phyloP scores from a whole-genome alignment of 2,329 filamentous ascomycete genomes.

The Chaetomiaceae sp. region DNA sequence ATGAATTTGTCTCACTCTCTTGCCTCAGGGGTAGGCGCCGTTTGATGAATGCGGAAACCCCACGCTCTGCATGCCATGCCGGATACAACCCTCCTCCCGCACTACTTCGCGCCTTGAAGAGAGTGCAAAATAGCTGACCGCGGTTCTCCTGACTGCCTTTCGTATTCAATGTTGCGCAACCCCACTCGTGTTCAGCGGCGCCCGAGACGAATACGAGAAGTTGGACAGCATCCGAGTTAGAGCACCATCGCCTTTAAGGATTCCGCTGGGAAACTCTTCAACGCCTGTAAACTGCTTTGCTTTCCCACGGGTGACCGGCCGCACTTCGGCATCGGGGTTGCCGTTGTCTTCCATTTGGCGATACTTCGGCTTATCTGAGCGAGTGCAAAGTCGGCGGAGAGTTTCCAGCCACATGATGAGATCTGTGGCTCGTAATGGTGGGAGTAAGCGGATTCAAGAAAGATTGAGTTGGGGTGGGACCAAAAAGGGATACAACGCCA shows the following conservation, averaged over 20 bases:
- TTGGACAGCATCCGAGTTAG: conserved; percentile 4
- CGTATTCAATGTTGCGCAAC: neutral
- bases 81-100: too few relatives aligned
- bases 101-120: neutral
- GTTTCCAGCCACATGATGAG: too few relatives aligned
- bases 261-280: neutral
- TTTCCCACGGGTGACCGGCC: conserved; percentile 13
- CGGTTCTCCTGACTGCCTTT: neutral
- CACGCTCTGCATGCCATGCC: too few relatives aligned
- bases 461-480: too few relatives aligned
- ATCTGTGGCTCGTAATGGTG: too few relatives aligned
- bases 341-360: conserved; percentile 2
- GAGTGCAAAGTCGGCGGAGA: neutral
- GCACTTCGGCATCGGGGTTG: conserved; percentile 7
- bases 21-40: too few relatives aligned
- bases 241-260: neutral
- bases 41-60: too few relatives aligned
- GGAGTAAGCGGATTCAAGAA: too few relatives aligned
- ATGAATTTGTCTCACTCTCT: too few relatives aligned
- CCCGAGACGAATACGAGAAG: conserved; percentile 3
- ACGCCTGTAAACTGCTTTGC: conserved; percentile 6
- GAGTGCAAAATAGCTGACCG: neutral
- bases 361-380: neutral
- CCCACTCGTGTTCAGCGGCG: neutral
- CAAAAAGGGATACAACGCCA: too few relatives aligned